Percentiles rank a stretch among this genome's conserved stretches.
Evolutionary conservation across 805 yeast genomes (phyloP).

Genomic region (Yarrowia hollandica): DNA sequence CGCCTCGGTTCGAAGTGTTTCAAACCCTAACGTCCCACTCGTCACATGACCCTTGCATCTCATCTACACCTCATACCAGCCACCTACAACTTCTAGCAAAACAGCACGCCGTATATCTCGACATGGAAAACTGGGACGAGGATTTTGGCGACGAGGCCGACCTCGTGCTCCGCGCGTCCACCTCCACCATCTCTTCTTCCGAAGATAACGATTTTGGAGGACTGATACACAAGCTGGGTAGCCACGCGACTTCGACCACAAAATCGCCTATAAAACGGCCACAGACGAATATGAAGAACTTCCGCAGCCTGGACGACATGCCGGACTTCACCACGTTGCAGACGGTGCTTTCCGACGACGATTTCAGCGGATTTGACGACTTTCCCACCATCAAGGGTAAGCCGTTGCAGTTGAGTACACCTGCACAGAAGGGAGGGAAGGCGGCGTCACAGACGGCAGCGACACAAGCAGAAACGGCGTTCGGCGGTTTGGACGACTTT

Average conservation of each 20-base stretch:
- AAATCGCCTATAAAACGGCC: constrained; percentile 10
- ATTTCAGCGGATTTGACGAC: constrained; percentile 1
- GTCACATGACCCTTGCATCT: constrained; percentile 5
- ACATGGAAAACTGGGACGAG: constrained; percentile 28
- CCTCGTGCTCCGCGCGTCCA: constrained; percentile 24
- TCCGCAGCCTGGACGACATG: constrained; percentile 5
- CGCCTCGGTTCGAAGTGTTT: not conserved
- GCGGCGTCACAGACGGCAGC: no score
- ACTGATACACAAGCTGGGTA: constrained; percentile 1
- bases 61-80: no score
- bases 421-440: no score
- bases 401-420: not conserved
- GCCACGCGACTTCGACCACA: not conserved
- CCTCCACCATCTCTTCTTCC: constrained; percentile 14
- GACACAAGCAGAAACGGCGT: not conserved
- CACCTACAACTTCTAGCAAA: not conserved
- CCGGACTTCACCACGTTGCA: constrained; percentile 7
- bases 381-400: constrained; percentile 12
- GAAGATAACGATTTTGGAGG: constrained; percentile 14
- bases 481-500: constrained; percentile 3
- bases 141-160: constrained; percentile 27
- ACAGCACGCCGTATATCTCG: no score
- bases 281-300: constrained; percentile 1
- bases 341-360: constrained; percentile 22
- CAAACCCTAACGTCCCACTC: not conserved